A percentile compares a stretch with the other conserved stretches of the same genome.
These are phyloP conservation scores for Akanthomyces lecanii DNA, from an alignment of 2,329 filamentous ascomycete species.

Conservation along the genomic window DNA sequence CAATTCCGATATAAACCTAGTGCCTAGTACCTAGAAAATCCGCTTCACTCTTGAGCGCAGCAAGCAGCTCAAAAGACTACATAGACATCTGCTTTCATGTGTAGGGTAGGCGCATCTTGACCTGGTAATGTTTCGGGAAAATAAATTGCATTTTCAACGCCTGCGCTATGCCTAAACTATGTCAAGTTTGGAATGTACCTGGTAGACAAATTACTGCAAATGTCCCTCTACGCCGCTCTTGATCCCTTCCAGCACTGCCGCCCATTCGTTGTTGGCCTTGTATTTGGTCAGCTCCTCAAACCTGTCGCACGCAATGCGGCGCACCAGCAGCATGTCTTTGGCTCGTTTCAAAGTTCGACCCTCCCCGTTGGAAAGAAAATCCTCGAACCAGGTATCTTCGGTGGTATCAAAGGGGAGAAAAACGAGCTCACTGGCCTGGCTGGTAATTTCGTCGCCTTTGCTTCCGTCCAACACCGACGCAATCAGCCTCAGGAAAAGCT, in stretches of 20 bases:
- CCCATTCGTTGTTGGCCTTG: conserved; percentile 43
- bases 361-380: conserved; percentile 60
- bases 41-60: too few species aligned
- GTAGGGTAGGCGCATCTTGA: neutral
- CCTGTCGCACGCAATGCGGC: conserved; percentile 64
- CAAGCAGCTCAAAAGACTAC: too few species aligned
- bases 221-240: conserved; percentile 40
- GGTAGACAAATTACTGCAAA: conserved; percentile 17
- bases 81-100: neutral
- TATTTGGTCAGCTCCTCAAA: conserved; percentile 46
- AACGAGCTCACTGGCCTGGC: conserved; percentile 64
- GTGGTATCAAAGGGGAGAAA: conserved; percentile 65
- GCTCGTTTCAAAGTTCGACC: conserved; percentile 61
- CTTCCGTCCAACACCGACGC: conserved; percentile 48
- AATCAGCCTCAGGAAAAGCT: conserved; percentile 65
- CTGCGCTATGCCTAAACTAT: conserved; percentile 17
- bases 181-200: neutral
- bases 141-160: conserved; percentile 11
- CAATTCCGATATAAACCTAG: too few species aligned
- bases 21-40: too few species aligned
- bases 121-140: neutral
- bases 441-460: conserved; percentile 39
- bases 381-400: conserved; percentile 72
- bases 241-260: conserved; percentile 47
- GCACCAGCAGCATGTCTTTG: conserved; percentile 70